Evolutionary conservation across 2,329 filamentous ascomycete genomes (phyloP).

Genomic region (Zymoseptoria ardabiliae): DNA sequence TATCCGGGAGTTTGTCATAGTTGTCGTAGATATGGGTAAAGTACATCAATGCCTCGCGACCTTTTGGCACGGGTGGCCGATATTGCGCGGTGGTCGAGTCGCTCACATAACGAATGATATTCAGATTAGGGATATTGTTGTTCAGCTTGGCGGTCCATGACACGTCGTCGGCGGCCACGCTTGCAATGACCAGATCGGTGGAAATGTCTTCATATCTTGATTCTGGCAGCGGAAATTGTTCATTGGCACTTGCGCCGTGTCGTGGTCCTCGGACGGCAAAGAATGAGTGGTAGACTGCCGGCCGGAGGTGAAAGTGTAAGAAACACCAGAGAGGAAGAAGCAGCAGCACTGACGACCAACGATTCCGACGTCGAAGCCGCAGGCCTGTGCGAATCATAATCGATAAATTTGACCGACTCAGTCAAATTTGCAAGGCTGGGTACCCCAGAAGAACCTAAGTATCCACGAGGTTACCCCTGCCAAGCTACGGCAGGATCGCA

Average conservation of each 20-base stretch:
- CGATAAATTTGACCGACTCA: background rate
- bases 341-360: background rate
- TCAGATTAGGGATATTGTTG: background rate
- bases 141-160: slow-evolving; percentile 1
- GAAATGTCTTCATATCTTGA: background rate
- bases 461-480: background rate
- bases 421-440: background rate
- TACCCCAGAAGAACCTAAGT: background rate
- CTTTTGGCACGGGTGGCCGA: slow-evolving; percentile 49
- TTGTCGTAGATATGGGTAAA: slow-evolving; percentile 54
- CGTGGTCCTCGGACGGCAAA: background rate
- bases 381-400: background rate
- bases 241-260: background rate
- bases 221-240: background rate
- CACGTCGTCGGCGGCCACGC: background rate
- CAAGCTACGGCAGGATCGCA: background rate
- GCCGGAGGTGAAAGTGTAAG: background rate
- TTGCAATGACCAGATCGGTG: slow-evolving; percentile 4
- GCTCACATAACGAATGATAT: slow-evolving; percentile 35
- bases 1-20: slow-evolving; percentile 51
- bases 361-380: background rate
- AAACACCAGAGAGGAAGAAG: background rate
- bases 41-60: slow-evolving; percentile 56
- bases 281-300: background rate
- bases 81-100: slow-evolving; percentile 40